phyloP scores from a whole-genome alignment of 2,329 filamentous ascomycete genomes.

The Fusarium caatingaense region DNA sequence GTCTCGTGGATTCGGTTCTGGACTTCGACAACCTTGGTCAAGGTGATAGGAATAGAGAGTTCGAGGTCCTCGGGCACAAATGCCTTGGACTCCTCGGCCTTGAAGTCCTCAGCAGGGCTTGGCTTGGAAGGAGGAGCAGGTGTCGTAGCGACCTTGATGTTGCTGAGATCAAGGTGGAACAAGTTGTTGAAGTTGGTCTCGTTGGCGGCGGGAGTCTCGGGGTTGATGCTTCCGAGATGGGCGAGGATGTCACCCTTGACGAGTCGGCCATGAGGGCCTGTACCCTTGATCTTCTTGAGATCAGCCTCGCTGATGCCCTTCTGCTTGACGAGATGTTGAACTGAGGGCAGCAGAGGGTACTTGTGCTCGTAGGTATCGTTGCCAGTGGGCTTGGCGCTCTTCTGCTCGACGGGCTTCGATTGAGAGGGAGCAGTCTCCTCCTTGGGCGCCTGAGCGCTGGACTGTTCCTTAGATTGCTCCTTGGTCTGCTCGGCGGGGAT shows the following conservation, averaged over 20 bases:
- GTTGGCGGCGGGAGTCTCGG: conserved; percentile 76
- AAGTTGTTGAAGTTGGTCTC: conserved; percentile 79
- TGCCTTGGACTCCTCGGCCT: conserved; percentile 54
- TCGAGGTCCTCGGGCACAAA: conserved; percentile 63
- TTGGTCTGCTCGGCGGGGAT: conserved; percentile 73
- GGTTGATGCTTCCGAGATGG: conserved; percentile 82
- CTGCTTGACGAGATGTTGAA: conserved; percentile 82
- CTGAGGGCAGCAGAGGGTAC: conserved; percentile 84
- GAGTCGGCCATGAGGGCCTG: conserved; percentile 86
- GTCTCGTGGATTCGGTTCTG: conserved; percentile 83
- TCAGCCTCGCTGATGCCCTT: conserved; percentile 81
- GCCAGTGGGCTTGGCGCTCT: conserved; percentile 51
- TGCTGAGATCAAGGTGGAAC: conserved; percentile 89
- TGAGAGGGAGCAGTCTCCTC: conserved; percentile 51
- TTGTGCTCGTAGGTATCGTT: conserved; percentile 71
- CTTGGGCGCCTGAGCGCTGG: conserved; percentile 50
- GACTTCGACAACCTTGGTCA: conserved; percentile 80
- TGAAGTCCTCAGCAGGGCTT: conserved; percentile 48
- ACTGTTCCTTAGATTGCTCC: conserved; percentile 74
- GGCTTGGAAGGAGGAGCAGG: conserved; percentile 53
- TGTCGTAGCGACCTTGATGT: conserved; percentile 83
- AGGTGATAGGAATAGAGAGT: conserved; percentile 80
- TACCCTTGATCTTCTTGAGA: conserved; percentile 83
- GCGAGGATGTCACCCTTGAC: conserved; percentile 96
- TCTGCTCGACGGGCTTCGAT: conserved; percentile 52